Conservation (phyloP, 352 stramenopile genomes). For the Pythium brachiatum region DNA sequence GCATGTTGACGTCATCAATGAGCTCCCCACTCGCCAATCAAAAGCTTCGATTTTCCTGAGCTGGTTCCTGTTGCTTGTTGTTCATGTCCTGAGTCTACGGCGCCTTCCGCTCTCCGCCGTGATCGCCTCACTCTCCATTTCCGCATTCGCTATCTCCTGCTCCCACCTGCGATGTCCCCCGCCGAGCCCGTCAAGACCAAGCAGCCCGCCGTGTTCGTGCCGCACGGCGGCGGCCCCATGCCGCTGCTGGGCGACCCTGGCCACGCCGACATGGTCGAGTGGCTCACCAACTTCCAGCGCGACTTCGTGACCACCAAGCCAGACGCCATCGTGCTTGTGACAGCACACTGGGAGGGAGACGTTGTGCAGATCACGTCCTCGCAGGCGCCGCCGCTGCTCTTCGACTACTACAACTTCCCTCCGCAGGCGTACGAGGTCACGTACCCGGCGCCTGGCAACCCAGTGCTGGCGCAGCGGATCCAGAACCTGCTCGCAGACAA, state of each 20-base stretch:
- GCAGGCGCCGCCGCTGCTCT: slow-evolving; percentile 62
- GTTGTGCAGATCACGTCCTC: slow-evolving; percentile 38
- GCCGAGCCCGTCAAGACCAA: neutral
- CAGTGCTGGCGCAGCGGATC: slow-evolving; percentile 61
- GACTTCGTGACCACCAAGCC: slow-evolving; percentile 27
- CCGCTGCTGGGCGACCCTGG: slow-evolving; percentile 53
- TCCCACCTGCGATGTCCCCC: neutral
- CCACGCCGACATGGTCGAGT: slow-evolving; percentile 30
- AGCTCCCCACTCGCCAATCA: neutral
- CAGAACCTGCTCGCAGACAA: slow-evolving; percentile 46
- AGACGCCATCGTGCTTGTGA: slow-evolving; percentile 75
- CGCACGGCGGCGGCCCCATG: slow-evolving; percentile 56
- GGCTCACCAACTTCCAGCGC: slow-evolving; percentile 39
- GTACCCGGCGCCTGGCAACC: slow-evolving; percentile 77
- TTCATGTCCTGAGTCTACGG: too few species aligned
- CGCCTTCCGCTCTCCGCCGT: neutral
- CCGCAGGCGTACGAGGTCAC: slow-evolving; percentile 77
- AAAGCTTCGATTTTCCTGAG: neutral
- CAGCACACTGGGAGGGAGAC: slow-evolving; percentile 76
- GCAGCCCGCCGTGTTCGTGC: slow-evolving; percentile 18
- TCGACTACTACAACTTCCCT: slow-evolving; percentile 91
- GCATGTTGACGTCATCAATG: neutral
- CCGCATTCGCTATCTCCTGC: too few species aligned
- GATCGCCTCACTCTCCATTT: neutral
- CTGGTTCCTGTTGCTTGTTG: neutral